These are phyloP conservation scores for Helicostylum pulchrum DNA, from an alignment of 192 early-diverging fungal species.

Conservation along the genomic window DNA sequence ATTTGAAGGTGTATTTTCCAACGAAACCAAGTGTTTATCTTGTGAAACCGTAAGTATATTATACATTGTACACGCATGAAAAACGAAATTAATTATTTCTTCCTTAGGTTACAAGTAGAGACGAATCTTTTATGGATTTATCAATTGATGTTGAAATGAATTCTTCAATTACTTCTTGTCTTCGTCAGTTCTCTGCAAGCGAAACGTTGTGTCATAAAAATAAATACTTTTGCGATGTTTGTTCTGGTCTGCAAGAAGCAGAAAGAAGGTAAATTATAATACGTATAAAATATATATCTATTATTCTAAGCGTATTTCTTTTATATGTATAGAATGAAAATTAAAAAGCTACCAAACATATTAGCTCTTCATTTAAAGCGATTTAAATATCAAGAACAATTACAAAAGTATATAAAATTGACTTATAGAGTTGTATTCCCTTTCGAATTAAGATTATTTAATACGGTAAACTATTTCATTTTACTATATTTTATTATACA, in stretches of 20 bases:
- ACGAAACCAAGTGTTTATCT: conserved; percentile 95
- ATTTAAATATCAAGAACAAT: conserved; percentile 95
- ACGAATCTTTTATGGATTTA: conserved; percentile 94
- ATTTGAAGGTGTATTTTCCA: conserved; percentile 93
- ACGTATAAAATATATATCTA: neutral
- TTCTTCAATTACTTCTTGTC: conserved; percentile 89
- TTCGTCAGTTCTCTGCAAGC: conserved; percentile 93
- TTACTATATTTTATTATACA: neutral
- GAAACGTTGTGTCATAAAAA: conserved; percentile 95
- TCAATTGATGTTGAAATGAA: conserved; percentile 96
- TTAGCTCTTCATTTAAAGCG: conserved; percentile 94
- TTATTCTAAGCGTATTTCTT: neutral
- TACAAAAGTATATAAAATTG: conserved; percentile 91
- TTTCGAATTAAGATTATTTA: conserved; percentile 89
- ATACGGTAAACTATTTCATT: conserved; percentile 58
- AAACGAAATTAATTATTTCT: neutral
- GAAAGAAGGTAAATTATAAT: conserved; percentile 69
- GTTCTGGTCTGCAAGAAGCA: conserved; percentile 93
- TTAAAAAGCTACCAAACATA: conserved; percentile 90
- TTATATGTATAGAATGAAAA: conserved; percentile 75
- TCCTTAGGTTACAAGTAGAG: conserved; percentile 76
- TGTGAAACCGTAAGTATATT: conserved; percentile 77
- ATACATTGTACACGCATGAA: neutral
- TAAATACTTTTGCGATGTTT: conserved; percentile 97
- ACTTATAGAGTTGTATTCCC: conserved; percentile 94